phyloP scores from a whole-genome alignment of 768 basidiomycete species.

The Podaxis rugospora region DNA sequence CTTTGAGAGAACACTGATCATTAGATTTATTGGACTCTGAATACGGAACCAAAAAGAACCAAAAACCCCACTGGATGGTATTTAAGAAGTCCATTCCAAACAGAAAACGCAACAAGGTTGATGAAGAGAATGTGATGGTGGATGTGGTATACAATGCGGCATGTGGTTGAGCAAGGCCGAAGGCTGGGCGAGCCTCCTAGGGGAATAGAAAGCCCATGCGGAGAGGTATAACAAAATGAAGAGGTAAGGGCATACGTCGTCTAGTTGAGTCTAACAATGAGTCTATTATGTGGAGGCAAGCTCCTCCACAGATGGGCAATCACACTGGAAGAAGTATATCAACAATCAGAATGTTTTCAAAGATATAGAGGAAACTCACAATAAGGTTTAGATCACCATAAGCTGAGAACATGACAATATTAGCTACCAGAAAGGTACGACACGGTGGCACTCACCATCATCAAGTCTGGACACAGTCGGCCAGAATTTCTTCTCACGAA shows the following conservation, averaged over 20 bases:
- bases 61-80: constrained; percentile 11
- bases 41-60: background rate
- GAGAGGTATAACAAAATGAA: constrained; percentile 15
- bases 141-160: constrained; percentile 19
- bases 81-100: constrained; percentile 17
- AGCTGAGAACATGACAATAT: constrained; percentile 38
- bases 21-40: background rate
- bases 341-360: constrained; percentile 8
- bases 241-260: constrained; percentile 11
- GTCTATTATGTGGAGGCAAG: constrained; percentile 32
- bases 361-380: constrained; percentile 40
- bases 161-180: constrained; percentile 68
- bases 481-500: constrained; percentile 94
- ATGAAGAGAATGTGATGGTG: background rate
- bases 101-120: background rate
- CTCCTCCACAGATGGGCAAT: constrained; percentile 85
- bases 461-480: constrained; percentile 89
- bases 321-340: constrained; percentile 48
- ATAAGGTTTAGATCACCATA: constrained; percentile 91
- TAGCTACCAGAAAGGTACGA: background rate
- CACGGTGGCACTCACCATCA: constrained; percentile 58
- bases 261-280: constrained; percentile 13
- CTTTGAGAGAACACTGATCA: background rate
- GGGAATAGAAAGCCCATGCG: constrained; percentile 42
- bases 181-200: constrained; percentile 42